Base-by-base conservation (phyloP, 2,329 filamentous ascomycete species). In the Trichoderma oligosporum region DNA sequence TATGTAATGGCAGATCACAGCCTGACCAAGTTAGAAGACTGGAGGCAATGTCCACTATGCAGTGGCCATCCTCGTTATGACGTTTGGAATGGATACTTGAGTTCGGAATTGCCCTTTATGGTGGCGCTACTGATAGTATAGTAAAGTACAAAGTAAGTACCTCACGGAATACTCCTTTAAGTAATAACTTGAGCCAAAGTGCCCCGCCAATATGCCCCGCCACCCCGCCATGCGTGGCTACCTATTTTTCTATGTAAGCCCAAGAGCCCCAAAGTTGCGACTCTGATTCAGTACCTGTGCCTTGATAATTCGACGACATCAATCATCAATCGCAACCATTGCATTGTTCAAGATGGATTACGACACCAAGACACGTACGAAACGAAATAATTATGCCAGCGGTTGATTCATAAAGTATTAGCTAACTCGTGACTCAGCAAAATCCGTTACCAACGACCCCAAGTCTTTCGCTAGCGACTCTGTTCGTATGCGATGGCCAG, bases 391-490 rank as follows among this genome's bases (percentile, higher is more conserved):
- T 9, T 24, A 5, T 9, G 71, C 25, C 38, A 27, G 36, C 29
- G 18, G 1, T n/a, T 29, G 8, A 11, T 18, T 0, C 5, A 6
- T n/a, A 20, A 25, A 4, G 12, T 4, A 27, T 38, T 44, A n/a
- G 41, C 45, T 59, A 51, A 63, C 61, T 47, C 5, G 20, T 45
- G 38, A 45, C 36, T 56, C 66, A 95, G 89, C 87, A 45, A 85
- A 84, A 60, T 95, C 87, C 71, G 81, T 79, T 65, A 97, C 91
- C 35, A 85, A 82, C 66, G 92, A 97, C 76, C 83, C 83, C 67
- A 88, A 81, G 39, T 97, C 91, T 46, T 97, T 97, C 70, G 94
- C 89, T 52, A 91, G 86, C 72, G 79, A 86, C 60, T 96, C 94
- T 7, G 93, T 90, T 31, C 82, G 87, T 67, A 87, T 91, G 64